These are phyloP conservation scores for Fraxinus ornus DNA, from an alignment of 305 asterid genomes.

Conservation along the genomic window DNA sequence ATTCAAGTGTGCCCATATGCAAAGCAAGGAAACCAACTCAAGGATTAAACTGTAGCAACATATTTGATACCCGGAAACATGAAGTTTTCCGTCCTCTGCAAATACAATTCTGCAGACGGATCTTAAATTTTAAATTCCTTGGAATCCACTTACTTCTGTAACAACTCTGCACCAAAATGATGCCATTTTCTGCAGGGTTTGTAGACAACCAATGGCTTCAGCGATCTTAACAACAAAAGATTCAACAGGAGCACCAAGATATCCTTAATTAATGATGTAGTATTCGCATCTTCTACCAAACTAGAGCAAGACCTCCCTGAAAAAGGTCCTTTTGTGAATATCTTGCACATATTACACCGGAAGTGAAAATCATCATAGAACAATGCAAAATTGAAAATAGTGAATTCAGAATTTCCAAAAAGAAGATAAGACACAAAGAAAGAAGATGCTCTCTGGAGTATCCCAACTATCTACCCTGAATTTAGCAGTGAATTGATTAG, in stretches of 20 bases:
- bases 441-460: conserved; percentile 24
- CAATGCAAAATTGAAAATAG: conserved; percentile 29
- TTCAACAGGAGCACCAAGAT: conserved; percentile 90
- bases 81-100: conserved; percentile 17
- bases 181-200: conserved; percentile 80
- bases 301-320: conserved; percentile 48
- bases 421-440: conserved; percentile 3
- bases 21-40: conserved; percentile 22
- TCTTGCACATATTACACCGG: conserved; percentile 75
- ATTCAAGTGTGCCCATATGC: neutral
- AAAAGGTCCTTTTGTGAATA: conserved; percentile 66
- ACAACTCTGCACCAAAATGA: conserved; percentile 82
- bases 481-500: conserved; percentile 63
- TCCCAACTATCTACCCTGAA: conserved; percentile 80
- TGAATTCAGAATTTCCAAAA: neutral
- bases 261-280: conserved; percentile 69
- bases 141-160: conserved; percentile 68
- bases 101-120: conserved; percentile 9
- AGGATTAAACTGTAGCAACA: conserved; percentile 13
- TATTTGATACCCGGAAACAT: neutral
- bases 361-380: conserved; percentile 61
- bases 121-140: conserved; percentile 1
- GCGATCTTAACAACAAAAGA: conserved; percentile 79
- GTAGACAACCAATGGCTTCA: conserved; percentile 85
- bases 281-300: conserved; percentile 43